Percentiles rank a stretch among this genome's conserved stretches.
Evolutionary conservation across 768 basidiomycete species (phyloP).

Genomic region (Suillus placidus): DNA sequence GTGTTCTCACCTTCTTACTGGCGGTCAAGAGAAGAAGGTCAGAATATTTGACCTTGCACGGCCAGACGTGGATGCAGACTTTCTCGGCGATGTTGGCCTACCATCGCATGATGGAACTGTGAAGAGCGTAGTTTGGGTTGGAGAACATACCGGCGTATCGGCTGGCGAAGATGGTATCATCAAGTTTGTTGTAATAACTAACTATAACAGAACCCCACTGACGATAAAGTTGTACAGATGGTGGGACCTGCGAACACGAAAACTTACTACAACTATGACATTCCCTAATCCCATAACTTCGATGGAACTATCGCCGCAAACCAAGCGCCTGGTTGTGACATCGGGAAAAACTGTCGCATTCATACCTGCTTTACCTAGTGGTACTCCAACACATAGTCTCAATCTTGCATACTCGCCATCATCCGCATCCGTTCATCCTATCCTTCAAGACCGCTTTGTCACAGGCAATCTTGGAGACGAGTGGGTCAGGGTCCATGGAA

Average conservation of each 20-base stretch:
- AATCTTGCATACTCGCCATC: slow-evolving; percentile 86
- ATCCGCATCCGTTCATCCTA: slow-evolving; percentile 93
- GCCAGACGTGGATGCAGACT: slow-evolving; percentile 86
- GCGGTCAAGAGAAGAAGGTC: slow-evolving; percentile 97
- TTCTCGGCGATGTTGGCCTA: slow-evolving; percentile 63
- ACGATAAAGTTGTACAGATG: slow-evolving; percentile 55
- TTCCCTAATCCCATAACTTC: slow-evolving; percentile 86
- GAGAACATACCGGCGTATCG: slow-evolving; percentile 82
- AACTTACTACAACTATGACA: slow-evolving; percentile 66
- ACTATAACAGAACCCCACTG: slow-evolving; percentile 8
- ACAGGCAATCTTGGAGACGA: slow-evolving; percentile 90
- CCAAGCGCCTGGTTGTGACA: slow-evolving; percentile 84
- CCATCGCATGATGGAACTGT: slow-evolving; percentile 85
- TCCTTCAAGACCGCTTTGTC: slow-evolving; percentile 86
- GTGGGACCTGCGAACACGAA: slow-evolving; percentile 92
- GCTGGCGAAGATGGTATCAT: slow-evolving; percentile 92
- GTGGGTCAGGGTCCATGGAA: slow-evolving; percentile 94
- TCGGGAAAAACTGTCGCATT: slow-evolving; percentile 93
- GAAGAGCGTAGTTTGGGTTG: slow-evolving; percentile 93
- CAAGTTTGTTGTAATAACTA: slow-evolving; percentile 57
- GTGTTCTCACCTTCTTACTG: slow-evolving; percentile 74
- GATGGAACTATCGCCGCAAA: slow-evolving; percentile 88
- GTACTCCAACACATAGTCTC: slow-evolving; percentile 70
- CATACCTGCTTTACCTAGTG: slow-evolving; percentile 72
- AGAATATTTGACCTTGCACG: slow-evolving; percentile 88